Conservation (phyloP, 108 stramenopile genomes). For the Skeletonema tropicum region DNA sequence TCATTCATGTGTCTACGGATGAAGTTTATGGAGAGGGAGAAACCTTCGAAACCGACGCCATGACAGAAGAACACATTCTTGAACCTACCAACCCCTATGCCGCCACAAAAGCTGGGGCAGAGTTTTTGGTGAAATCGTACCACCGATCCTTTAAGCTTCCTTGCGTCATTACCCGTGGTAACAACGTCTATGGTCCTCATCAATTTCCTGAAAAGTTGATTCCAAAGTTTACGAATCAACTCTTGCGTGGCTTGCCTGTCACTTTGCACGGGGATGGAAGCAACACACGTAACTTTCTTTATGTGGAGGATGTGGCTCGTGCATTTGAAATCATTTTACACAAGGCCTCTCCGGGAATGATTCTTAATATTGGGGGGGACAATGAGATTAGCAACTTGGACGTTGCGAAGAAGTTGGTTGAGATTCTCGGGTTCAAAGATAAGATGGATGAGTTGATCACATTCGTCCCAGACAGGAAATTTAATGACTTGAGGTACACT, state of each 20-base stretch:
- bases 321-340: slow-evolving; percentile 97
- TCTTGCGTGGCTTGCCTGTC: slow-evolving; percentile 84
- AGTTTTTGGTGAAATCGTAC: slow-evolving; percentile 96
- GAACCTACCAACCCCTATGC: slow-evolving; percentile 99
- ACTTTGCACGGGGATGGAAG: slow-evolving; percentile 97
- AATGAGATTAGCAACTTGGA: slow-evolving; percentile 91
- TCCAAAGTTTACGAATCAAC: slow-evolving; percentile 98
- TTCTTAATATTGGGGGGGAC: slow-evolving; percentile 98
- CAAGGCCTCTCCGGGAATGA: slow-evolving; percentile 88
- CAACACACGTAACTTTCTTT: slow-evolving; percentile 98
- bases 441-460: slow-evolving; percentile 75
- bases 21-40: slow-evolving; percentile 99
- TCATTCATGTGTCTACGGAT: slow-evolving; percentile 98
- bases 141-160: slow-evolving; percentile 93
- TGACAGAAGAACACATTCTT: slow-evolving; percentile 96
- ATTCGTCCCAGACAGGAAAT: slow-evolving; percentile 95
- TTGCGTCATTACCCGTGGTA: slow-evolving; percentile 96
- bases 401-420: slow-evolving; percentile 87
- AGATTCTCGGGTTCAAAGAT: slow-evolving; percentile 73
- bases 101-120: slow-evolving; percentile 99
- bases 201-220: slow-evolving; percentile 99
- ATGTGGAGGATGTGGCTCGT: slow-evolving; percentile 95
- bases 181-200: slow-evolving; percentile 99
- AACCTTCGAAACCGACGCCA: slow-evolving; percentile 91
- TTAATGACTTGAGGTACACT: slow-evolving; percentile 99